Conservation (phyloP, 768 basidiomycete genomes). For the Pleurotus giganteus region DNA sequence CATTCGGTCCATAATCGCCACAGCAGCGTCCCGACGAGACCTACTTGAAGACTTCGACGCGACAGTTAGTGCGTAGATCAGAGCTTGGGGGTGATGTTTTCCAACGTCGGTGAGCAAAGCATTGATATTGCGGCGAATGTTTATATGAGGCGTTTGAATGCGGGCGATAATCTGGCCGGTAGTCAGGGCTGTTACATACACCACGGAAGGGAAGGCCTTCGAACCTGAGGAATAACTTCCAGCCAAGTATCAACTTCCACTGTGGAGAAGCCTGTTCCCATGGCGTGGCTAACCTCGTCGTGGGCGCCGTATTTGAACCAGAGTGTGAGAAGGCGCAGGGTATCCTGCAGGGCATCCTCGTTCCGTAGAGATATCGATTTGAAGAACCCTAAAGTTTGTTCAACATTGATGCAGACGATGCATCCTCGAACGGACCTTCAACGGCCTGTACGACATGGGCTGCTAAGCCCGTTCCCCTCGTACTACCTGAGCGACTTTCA, state of each 20-base stretch:
- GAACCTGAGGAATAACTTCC: conserved; percentile 95
- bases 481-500: conserved; percentile 52
- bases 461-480: conserved; percentile 63
- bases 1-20: conserved; percentile 89
- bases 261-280: conserved; percentile 80
- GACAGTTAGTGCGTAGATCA: conserved; percentile 94
- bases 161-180: conserved; percentile 86
- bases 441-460: conserved; percentile 90
- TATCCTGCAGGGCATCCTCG: conserved; percentile 92
- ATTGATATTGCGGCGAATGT: conserved; percentile 87
- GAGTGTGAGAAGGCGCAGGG: conserved; percentile 84
- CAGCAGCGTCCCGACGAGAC: conserved; percentile 78
- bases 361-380: conserved; percentile 88
- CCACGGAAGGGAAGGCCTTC: conserved; percentile 5
- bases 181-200: not conserved
- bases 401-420: not conserved
- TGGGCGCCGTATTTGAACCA: conserved; percentile 98
- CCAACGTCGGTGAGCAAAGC: conserved; percentile 89
- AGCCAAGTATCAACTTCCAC: conserved; percentile 98
- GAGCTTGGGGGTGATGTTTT: conserved; percentile 94
- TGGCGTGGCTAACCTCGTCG: conserved; percentile 85
- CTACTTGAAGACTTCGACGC: conserved; percentile 93
- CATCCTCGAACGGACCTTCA: conserved; percentile 53
- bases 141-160: conserved; percentile 89
- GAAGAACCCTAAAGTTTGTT: conserved; percentile 72